These are phyloP conservation scores for Trichomonascaceae sp. DNA, from an alignment of 1,139 yeast genomes.

Conservation along the genomic window DNA sequence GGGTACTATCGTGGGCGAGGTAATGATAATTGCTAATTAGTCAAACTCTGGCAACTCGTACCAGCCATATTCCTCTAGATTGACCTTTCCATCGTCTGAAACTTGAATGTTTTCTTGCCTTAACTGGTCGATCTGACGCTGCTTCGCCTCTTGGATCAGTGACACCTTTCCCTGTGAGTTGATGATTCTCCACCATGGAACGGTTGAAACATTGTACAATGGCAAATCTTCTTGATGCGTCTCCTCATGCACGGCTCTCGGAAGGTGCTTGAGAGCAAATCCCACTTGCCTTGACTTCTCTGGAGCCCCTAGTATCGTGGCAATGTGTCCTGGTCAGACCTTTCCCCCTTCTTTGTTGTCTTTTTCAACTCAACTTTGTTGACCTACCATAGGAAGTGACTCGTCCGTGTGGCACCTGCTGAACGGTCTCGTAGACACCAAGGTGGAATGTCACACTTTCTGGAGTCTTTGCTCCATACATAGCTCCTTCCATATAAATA, in stretches of 20 bases:
- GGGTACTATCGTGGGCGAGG: too few relatives aligned
- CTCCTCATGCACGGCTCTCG: constrained; percentile 15
- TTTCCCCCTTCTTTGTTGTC: too few relatives aligned
- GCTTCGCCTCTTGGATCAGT: constrained; percentile 22
- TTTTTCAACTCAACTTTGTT: background rate
- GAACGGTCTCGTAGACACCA: constrained; percentile 45
- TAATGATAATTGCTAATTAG: too few relatives aligned
- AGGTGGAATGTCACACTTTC: constrained; percentile 47
- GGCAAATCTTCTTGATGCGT: constrained; percentile 6
- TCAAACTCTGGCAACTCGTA: constrained; percentile 12
- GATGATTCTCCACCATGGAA: constrained; percentile 80
- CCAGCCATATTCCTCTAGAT: constrained; percentile 48
- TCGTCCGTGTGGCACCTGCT: constrained; percentile 46
- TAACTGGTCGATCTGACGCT: constrained; percentile 37
- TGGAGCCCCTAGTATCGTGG: constrained; percentile 48
- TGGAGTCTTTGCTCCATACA: constrained; percentile 24
- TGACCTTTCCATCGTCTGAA: constrained; percentile 27
- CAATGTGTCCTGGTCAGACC: constrained; percentile 45
- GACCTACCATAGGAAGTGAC: constrained; percentile 55
- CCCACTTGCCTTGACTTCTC: constrained; percentile 66
- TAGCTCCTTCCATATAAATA: constrained; percentile 1
- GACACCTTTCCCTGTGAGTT: constrained; percentile 51
- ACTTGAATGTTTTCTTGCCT: constrained; percentile 38
- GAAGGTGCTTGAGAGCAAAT: constrained; percentile 44
- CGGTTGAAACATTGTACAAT: constrained; percentile 24